Evolutionary conservation across 208 protist genomes (phyloP).

Genomic region (Novymonas esmeraldas): DNA sequence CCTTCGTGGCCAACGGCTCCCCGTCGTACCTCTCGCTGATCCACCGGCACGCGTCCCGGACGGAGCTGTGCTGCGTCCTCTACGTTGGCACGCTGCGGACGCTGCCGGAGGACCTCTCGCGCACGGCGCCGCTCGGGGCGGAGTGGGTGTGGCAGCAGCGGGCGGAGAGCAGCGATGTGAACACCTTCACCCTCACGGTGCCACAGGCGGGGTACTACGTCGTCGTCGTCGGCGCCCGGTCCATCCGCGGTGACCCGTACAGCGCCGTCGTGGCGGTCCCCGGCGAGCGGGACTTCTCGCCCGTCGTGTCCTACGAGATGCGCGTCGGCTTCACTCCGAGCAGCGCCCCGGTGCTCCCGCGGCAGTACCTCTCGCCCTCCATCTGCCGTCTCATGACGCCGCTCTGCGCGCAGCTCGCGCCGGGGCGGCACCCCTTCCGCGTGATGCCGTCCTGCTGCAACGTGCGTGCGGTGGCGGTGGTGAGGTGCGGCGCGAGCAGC

Average conservation of each 20-base stretch:
- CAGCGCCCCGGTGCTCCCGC: slow-evolving; percentile 58
- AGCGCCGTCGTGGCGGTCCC: slow-evolving; percentile 34
- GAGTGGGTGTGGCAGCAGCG: slow-evolving; percentile 89
- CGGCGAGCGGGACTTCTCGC: slow-evolving; percentile 46
- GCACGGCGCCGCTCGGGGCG: slow-evolving; percentile 40
- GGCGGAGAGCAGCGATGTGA: slow-evolving; percentile 44
- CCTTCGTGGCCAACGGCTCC: slow-evolving; percentile 48
- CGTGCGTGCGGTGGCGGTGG: slow-evolving; percentile 69
- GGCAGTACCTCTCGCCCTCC: slow-evolving; percentile 71
- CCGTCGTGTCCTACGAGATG: slow-evolving; percentile 72
- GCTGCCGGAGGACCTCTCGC: slow-evolving; percentile 47
- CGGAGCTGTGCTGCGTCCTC: slow-evolving; percentile 80
- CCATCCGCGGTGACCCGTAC: slow-evolving; percentile 76
- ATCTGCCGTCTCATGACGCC: slow-evolving; percentile 77
- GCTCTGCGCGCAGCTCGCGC: slow-evolving; percentile 46
- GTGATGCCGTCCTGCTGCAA: slow-evolving; percentile 90
- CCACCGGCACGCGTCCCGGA: slow-evolving; percentile 52
- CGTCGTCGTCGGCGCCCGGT: slow-evolving; percentile 67
- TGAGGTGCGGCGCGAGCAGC: slow-evolving; percentile 19
- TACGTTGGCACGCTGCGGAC: slow-evolving; percentile 61
- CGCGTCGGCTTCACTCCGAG: slow-evolving; percentile 75
- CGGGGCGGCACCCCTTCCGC: slow-evolving; percentile 47
- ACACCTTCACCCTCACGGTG: slow-evolving; percentile 86
- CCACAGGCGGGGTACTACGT: slow-evolving; percentile 77
- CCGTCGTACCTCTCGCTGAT: slow-evolving; percentile 72